Percentiles rank a stretch among this genome's conserved stretches.
phyloP scores from a whole-genome alignment of 2,329 filamentous ascomycete genomes.

The Xylariales sp. region DNA sequence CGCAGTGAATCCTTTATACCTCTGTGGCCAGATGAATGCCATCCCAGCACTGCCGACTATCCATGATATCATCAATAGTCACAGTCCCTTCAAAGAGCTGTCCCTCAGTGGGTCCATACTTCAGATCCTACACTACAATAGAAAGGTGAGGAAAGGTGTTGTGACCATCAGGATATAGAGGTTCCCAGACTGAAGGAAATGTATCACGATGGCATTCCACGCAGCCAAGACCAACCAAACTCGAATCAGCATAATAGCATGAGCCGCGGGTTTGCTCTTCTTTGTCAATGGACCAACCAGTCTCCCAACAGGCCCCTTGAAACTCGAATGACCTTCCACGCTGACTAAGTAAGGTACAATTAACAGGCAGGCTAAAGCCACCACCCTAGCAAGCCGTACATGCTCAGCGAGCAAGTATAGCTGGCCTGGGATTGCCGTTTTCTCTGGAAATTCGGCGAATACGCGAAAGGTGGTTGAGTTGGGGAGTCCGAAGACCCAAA shows the following conservation, averaged over 20 bases:
- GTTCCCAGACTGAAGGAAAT: background rate
- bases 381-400: conserved; percentile 1
- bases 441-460: background rate
- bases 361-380: conserved; percentile 4
- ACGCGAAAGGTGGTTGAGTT: conserved; percentile 1
- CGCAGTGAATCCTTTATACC: background rate
- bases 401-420: conserved; percentile 1
- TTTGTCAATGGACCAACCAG: conserved; percentile 4
- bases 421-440: background rate
- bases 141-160: conserved; percentile 3
- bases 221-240: conserved; percentile 1
- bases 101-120: conserved; percentile 1
- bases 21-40: conserved; percentile 2
- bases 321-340: background rate
- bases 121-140: conserved; percentile 1
- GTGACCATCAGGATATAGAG: conserved; percentile 2
- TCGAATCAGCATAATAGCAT: conserved; percentile 5
- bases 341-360: conserved; percentile 1
- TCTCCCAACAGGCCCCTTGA: conserved; percentile 2
- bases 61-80: conserved; percentile 3
- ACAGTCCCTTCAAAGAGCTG: background rate
- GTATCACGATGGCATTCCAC: conserved; percentile 5
- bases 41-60: background rate
- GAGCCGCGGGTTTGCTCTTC: conserved; percentile 1
- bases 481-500: conserved; percentile 4